Evolutionary conservation across 1,284 basidiomycete genomes (phyloP).

Genomic region (Boletellus deceptivus): DNA sequence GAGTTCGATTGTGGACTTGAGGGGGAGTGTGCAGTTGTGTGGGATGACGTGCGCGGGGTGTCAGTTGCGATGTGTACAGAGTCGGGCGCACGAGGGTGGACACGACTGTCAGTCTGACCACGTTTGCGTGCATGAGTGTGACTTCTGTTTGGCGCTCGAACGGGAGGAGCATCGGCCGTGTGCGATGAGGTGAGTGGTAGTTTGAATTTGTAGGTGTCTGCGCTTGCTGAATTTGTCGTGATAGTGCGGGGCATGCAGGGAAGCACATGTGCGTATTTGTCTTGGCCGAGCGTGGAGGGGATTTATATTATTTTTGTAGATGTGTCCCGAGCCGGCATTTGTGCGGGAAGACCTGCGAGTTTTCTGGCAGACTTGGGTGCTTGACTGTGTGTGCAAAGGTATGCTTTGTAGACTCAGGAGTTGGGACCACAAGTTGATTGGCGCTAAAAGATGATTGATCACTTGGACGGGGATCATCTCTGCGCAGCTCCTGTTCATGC

Average conservation of each 20-base stretch:
- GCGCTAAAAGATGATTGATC: conserved; percentile 39
- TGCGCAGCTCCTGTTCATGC: conserved; percentile 53
- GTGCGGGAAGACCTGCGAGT: conserved; percentile 47
- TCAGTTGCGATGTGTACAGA: conserved; percentile 46
- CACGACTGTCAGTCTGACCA: conserved; percentile 54
- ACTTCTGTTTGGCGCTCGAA: conserved; percentile 40
- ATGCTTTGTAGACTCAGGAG: background rate
- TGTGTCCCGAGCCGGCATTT: conserved; percentile 49
- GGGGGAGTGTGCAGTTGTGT: conserved; percentile 48
- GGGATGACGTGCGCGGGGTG: conserved; percentile 45
- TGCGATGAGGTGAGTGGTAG: conserved; percentile 42
- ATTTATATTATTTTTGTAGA: conserved; percentile 27
- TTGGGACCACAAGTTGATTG: background rate
- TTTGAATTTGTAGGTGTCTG: background rate
- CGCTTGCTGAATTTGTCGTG: background rate
- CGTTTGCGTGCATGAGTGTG: conserved; percentile 42
- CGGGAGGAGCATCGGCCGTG: conserved; percentile 34
- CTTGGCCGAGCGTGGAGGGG: background rate
- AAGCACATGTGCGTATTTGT: conserved; percentile 45
- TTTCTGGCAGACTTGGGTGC: conserved; percentile 47
- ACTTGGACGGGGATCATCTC: conserved; percentile 46
- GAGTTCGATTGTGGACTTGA: conserved; percentile 41
- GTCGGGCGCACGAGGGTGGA: conserved; percentile 41
- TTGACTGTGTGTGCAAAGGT: conserved; percentile 51
- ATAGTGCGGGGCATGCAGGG: conserved; percentile 56